phyloP scores from a whole-genome alignment of 352 stramenopile species.

The Globisporangium canariense region DNA sequence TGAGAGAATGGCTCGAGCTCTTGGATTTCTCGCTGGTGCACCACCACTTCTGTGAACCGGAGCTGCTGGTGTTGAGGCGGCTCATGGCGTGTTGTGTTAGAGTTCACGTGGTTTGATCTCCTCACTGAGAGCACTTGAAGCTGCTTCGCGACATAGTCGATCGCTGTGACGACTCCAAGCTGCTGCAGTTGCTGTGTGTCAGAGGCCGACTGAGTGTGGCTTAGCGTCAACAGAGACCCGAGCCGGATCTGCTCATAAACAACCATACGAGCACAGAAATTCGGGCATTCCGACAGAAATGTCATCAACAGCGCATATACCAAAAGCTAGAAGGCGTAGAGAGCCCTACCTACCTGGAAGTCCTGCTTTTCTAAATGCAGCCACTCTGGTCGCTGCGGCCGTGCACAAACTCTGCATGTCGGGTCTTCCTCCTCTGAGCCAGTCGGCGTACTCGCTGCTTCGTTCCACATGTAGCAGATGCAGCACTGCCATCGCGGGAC shows the following conservation, averaged over 20 bases:
- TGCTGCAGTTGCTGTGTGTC: background rate
- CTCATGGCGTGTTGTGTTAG: background rate
- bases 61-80: background rate
- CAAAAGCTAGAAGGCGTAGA: background rate
- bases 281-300: background rate
- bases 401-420: constrained; percentile 20
- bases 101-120: background rate
- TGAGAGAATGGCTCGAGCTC: constrained; percentile 24
- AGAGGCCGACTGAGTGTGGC: background rate
- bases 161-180: constrained; percentile 19
- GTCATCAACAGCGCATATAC: background rate
- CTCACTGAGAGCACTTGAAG: constrained; percentile 20
- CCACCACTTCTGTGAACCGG: constrained; percentile 26
- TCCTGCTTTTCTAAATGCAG: constrained; percentile 20
- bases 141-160: constrained; percentile 22
- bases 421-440: background rate
- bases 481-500: constrained; percentile 15
- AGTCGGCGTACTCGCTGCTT: background rate
- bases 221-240: constrained; percentile 21
- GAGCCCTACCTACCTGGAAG: constrained; percentile 20
- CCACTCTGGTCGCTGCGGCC: constrained; percentile 24
- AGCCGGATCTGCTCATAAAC: constrained; percentile 15
- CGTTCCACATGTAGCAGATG: constrained; percentile 22
- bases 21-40: constrained; percentile 27
- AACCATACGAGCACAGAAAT: background rate